Conservation (phyloP, 1,139 yeast species). For the Yamadazyma sp. region DNA sequence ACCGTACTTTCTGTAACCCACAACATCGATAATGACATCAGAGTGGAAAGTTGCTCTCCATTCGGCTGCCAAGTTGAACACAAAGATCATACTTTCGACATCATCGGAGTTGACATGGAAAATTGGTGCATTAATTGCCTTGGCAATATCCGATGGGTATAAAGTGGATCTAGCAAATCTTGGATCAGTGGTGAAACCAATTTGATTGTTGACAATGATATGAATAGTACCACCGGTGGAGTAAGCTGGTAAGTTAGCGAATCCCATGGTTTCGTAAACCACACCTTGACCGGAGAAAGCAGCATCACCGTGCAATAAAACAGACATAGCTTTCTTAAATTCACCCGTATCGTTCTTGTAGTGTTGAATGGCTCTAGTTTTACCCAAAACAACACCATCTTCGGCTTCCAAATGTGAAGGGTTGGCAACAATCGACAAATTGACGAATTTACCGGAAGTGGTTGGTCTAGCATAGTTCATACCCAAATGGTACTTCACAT, state of each 20-base stretch:
- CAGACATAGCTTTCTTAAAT: conserved; percentile 85
- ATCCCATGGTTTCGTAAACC: conserved; percentile 97
- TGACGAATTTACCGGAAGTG: conserved; percentile 95
- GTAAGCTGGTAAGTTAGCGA: conserved; percentile 88
- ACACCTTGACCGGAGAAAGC: conserved; percentile 99
- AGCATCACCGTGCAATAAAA: conserved; percentile 97
- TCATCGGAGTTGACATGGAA: conserved; percentile 99
- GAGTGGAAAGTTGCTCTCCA: conserved; percentile 97
- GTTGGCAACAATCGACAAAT: conserved; percentile 93
- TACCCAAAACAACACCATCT: conserved; percentile 98
- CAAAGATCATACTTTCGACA: conserved; percentile 87
- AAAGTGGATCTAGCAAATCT: conserved; percentile 96
- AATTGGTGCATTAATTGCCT: conserved; percentile 94
- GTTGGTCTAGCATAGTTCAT: conserved; percentile 99
- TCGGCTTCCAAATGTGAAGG: conserved; percentile 99
- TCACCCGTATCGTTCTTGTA: conserved; percentile 83
- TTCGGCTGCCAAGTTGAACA: conserved; percentile 96
- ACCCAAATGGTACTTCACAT: conserved; percentile 98
- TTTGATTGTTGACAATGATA: conserved; percentile 94
- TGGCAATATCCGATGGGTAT: conserved; percentile 97
- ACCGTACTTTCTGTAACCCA: conserved; percentile 98
- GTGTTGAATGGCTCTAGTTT: conserved; percentile 95
- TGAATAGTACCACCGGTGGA: conserved; percentile 99
- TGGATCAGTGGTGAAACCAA: conserved; percentile 99
- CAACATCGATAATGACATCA: conserved; percentile 94